phyloP scores from a whole-genome alignment of 768 basidiomycete species.

The Rhizopogon vinicolor region DNA sequence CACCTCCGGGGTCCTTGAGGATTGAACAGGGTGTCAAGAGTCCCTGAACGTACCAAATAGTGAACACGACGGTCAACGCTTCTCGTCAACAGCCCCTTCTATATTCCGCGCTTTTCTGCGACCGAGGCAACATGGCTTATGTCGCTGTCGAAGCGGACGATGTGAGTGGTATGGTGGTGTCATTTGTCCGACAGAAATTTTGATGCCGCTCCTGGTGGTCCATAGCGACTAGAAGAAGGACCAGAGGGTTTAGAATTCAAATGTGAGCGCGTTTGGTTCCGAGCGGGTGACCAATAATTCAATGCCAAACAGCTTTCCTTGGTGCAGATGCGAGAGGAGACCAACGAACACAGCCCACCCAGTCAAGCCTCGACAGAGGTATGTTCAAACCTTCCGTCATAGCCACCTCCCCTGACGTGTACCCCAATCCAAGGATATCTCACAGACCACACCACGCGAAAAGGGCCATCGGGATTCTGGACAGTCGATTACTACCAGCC shows the following conservation, averaged over 20 bases:
- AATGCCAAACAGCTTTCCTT: constrained; percentile 46
- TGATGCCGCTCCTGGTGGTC: neutral
- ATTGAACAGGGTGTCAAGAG: neutral
- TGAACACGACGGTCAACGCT: no score
- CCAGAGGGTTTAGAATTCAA: constrained; percentile 70
- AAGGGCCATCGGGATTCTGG: constrained; percentile 63
- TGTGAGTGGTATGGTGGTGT: constrained; percentile 31
- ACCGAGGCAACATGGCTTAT: constrained; percentile 50
- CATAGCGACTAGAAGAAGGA: constrained; percentile 58
- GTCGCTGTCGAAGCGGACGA: constrained; percentile 71
- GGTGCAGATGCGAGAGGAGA: constrained; percentile 35
- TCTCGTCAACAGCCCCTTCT: neutral
- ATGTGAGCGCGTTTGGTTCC: constrained; percentile 35
- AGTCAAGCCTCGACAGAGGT: constrained; percentile 48
- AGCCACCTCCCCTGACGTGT: neutral
- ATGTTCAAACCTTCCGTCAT: constrained; percentile 8
- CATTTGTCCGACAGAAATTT: neutral
- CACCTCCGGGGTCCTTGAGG: neutral
- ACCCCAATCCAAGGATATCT: constrained; percentile 50
- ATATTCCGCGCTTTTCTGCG: neutral
- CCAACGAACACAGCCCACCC: constrained; percentile 18
- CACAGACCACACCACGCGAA: constrained; percentile 44
- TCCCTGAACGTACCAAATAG: neutral
- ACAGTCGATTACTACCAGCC: constrained; percentile 81
- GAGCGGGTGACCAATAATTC: neutral